A percentile compares a stretch with the other conserved stretches of the same genome.
Evolutionary conservation across 768 basidiomycete genomes (phyloP).

Genomic region (Rhizopogon roseolus): DNA sequence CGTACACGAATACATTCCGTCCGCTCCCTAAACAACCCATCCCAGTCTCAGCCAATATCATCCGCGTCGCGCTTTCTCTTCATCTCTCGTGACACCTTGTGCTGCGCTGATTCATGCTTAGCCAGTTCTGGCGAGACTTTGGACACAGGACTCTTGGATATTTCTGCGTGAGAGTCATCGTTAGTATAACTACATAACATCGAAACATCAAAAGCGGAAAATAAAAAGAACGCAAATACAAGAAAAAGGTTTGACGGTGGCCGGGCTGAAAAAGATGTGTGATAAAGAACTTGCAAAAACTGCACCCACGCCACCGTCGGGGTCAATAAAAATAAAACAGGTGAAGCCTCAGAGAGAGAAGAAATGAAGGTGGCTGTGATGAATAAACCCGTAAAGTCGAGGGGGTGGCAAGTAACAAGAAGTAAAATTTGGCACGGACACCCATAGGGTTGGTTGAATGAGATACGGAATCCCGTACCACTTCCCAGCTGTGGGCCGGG

Average conservation of each 20-base stretch:
- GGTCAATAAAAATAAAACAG: no score
- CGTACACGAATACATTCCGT: background rate
- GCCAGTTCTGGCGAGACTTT: slow-evolving; percentile 87
- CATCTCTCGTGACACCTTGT: slow-evolving; percentile 90
- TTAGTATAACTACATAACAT: slow-evolving; percentile 10
- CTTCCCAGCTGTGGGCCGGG: background rate
- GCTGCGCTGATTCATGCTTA: slow-evolving; percentile 88
- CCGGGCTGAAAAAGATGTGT: background rate
- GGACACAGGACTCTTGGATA: slow-evolving; percentile 89
- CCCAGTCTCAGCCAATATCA: slow-evolving; percentile 46
- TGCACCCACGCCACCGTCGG: no score
- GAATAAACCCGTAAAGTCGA: slow-evolving; percentile 1
- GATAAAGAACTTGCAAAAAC: no score
- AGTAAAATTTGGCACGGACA: no score
- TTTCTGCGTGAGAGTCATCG: slow-evolving; percentile 48
- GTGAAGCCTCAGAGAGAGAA: no score
- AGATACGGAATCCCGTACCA: background rate
- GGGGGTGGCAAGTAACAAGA: background rate
- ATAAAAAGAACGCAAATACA: no score
- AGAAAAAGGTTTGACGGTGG: background rate
- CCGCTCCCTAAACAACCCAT: no score
- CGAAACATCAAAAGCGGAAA: background rate
- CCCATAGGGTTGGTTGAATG: background rate
- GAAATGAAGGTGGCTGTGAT: no score
- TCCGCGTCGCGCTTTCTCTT: slow-evolving; percentile 88